Conservation (phyloP, 352 stramenopile species). For the Phytophthora meadii region DNA sequence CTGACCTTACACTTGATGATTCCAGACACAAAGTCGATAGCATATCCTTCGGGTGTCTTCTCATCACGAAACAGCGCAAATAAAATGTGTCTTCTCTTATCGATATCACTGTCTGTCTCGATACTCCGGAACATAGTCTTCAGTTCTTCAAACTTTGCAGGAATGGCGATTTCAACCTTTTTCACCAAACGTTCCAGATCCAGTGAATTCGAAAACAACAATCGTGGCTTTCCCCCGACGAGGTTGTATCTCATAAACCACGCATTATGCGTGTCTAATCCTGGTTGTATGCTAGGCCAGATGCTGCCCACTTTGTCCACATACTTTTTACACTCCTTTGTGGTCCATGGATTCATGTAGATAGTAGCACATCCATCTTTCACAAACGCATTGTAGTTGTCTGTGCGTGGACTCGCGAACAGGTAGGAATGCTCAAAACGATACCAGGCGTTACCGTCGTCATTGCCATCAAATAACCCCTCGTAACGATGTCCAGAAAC, state of each 20-base stretch:
- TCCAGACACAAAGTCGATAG: slow-evolving; percentile 18
- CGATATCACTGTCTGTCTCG: background rate
- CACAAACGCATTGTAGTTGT: slow-evolving; percentile 35
- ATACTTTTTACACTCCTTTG: slow-evolving; percentile 25
- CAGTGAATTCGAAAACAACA: slow-evolving; percentile 13
- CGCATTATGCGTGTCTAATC: slow-evolving; percentile 19
- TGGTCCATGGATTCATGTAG: slow-evolving; percentile 44
- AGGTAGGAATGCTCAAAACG: slow-evolving; percentile 12
- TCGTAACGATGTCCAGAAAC: slow-evolving; percentile 8
- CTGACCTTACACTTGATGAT: slow-evolving; percentile 13
- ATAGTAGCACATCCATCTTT: slow-evolving; percentile 33
- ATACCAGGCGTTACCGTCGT: background rate
- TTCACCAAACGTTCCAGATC: slow-evolving; percentile 12
- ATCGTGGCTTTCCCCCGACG: slow-evolving; percentile 35
- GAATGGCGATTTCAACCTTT: slow-evolving; percentile 4
- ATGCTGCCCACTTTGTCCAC: slow-evolving; percentile 5
- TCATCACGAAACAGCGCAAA: slow-evolving; percentile 12
- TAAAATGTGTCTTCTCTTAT: slow-evolving; percentile 11
- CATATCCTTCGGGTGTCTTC: background rate
- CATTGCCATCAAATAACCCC: slow-evolving; percentile 22
- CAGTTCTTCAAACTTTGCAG: slow-evolving; percentile 1
- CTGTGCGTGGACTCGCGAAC: slow-evolving; percentile 31
- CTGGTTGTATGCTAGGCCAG: no score
- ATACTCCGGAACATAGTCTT: slow-evolving; percentile 9
- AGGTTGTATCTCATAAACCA: slow-evolving; percentile 31